Base-by-base conservation (phyloP, 2,329 filamentous ascomycete genomes). In the Fusarium concolor region DNA sequence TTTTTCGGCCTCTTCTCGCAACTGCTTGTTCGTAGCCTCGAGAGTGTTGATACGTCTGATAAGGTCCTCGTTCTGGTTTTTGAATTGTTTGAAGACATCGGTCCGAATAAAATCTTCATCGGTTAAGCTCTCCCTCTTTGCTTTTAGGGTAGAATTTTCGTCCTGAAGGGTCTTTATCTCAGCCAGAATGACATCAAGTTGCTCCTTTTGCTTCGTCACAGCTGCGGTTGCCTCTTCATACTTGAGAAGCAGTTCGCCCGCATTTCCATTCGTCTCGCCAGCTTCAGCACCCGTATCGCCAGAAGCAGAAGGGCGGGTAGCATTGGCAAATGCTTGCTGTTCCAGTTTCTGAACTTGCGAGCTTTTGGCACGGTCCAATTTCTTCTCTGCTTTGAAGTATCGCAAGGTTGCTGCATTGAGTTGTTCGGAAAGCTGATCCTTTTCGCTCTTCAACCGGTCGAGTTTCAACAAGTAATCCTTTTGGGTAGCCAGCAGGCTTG, bases 351-450 rank as follows among this genome's bases (percentile, higher is more conserved):
- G 92, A 2, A 97, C 94, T 58, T 97, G 94, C 17, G 89, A 83
- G 76, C 96, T 99, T 79, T 93, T 95, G 24, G 91, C 88, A 42
- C 96, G 89, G 77, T 99, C 96, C 52, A 98, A 84, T 77, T 94
- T 96, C 82, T 97, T 96, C 78, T 99, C 96, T 0, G 96, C 96
- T 71, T 96, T 92, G 83, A 98, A 93, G 75, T 97, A 98, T 68
- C 96, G 89, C 61, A 97, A 84, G 7, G 94, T 97, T 17, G 95
- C 96, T 33, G 89, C 90, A 76, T 98, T 95, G 20, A 98, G 84
- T 65, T 95, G 91, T 74, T 96, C 92, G 45, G 93, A 93, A 5
- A 97, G 84, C 71, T 92, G 89, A 54, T 96, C 91, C 74, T 96
- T 96, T 74, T 97, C 94, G 9, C 87, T 84, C 47, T 89, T 85